Evolutionary conservation across 2,329 filamentous ascomycete genomes (phyloP), one percentile per base, ranked within the genome.

Genomic region (Talaromyces sp.): DNA sequence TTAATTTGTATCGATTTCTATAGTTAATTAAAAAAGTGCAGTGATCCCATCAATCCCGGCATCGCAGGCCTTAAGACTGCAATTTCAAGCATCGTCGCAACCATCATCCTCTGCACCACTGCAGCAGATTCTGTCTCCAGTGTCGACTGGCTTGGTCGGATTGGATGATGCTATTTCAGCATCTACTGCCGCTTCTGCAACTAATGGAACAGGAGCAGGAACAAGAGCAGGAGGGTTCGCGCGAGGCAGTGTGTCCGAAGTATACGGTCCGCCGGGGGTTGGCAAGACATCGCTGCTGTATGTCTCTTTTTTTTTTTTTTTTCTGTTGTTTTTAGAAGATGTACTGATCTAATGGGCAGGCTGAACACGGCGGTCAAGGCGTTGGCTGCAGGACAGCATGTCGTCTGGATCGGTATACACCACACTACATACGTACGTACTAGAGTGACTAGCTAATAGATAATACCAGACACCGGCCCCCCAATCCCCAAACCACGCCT

Each of bases 281-380:
- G 94, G 93, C 33, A 97, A 96, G 81, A 96, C 92, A 4, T 83
- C 89, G 12, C 79, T 97, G 68, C 90, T 88, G 90, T 94, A 81
- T 77, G 85, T 77, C 54, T 63, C 28, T 8, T 30, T 77, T 55
- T 62, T 31, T 9, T 33, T 51, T 40, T 34, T 52, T 23, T 27
- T 58, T 36, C 50, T 64, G 33, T 61, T 59, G 59, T 42, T 5
- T 56, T 7, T 28, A 5, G 2, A n/a, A 42, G 5, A 12, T 30
- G 6, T 31, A 2, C 18, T 60, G 5, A 18, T 27, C 55, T 61
- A 34, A 57, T 47, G 40, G 34, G 59, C 72, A 94, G 91, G 40
- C 83, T 94, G 68, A 90, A 92, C 71, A 78, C 91, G 51, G 82
- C 87, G 63, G 83, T 84, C 12, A 87, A 84, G 72, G 85, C 87